phyloP scores from a whole-genome alignment of 2,329 filamentous ascomycete species.

The Neonectria faginata region DNA sequence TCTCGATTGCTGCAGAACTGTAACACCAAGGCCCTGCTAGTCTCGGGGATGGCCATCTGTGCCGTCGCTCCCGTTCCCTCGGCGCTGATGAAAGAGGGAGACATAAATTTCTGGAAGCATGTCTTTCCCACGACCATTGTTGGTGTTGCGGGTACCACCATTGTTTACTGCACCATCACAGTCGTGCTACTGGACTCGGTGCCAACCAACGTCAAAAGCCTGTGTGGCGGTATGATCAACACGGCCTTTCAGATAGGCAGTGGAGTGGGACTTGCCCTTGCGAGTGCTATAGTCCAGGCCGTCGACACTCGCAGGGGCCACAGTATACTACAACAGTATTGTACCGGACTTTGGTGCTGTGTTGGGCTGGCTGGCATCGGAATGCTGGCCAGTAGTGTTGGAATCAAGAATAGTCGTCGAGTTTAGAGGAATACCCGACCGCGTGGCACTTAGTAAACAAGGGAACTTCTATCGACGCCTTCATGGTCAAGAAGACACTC shows the following conservation, averaged over 20 bases:
- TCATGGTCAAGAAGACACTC: slow-evolving; percentile 26
- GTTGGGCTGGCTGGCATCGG: slow-evolving; percentile 20
- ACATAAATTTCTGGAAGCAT: slow-evolving; percentile 29
- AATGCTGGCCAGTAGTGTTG: slow-evolving; percentile 19
- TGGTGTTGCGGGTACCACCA: slow-evolving; percentile 19
- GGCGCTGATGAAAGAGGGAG: slow-evolving; percentile 23
- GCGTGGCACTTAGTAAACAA: no score
- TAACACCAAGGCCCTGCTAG: slow-evolving; percentile 18
- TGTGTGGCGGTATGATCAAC: slow-evolving; percentile 30
- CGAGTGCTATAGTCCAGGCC: slow-evolving; percentile 22
- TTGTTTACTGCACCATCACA: slow-evolving; percentile 23
- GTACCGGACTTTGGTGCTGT: slow-evolving; percentile 25
- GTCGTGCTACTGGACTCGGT: slow-evolving; percentile 18
- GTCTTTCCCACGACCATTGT: slow-evolving; percentile 27
- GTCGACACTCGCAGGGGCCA: slow-evolving; percentile 22
- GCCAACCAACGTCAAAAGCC: slow-evolving; percentile 21
- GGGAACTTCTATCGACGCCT: slow-evolving; percentile 1
- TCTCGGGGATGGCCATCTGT: slow-evolving; percentile 21
- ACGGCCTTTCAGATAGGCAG: slow-evolving; percentile 29
- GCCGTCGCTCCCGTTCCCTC: slow-evolving; percentile 23
- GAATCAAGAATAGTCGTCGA: slow-evolving; percentile 10
- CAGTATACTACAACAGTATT: slow-evolving; percentile 17
- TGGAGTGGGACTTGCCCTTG: slow-evolving; percentile 24
- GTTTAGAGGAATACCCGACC: no score
- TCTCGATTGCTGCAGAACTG: slow-evolving; percentile 15